A percentile compares a stretch with the other conserved stretches of the same genome.
These are phyloP conservation scores for Verticillium albo-atrum DNA, from an alignment of 2,329 filamentous ascomycete genomes.

Conservation along the genomic window DNA sequence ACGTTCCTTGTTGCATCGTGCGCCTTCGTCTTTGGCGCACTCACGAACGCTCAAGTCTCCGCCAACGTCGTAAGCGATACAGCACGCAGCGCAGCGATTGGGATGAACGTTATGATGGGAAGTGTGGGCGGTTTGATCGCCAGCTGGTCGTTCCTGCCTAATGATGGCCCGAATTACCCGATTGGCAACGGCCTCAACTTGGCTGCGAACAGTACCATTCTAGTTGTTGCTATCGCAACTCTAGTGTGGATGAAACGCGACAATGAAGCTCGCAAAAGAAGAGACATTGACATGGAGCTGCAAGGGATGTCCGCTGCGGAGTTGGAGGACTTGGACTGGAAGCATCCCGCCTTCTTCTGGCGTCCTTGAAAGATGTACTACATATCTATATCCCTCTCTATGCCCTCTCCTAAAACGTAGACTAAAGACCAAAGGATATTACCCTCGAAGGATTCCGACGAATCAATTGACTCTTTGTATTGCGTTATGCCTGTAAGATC, in stretches of 20 bases:
- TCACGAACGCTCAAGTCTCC: slow-evolving; percentile 61
- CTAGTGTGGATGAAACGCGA: slow-evolving; percentile 12
- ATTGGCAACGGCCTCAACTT: slow-evolving; percentile 14
- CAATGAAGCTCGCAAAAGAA: slow-evolving; percentile 9
- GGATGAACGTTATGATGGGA: slow-evolving; percentile 46
- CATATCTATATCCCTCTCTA: too few species aligned
- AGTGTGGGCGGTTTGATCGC: slow-evolving; percentile 12
- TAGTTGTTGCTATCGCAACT: slow-evolving; percentile 2
- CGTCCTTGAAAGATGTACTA: slow-evolving; percentile 18
- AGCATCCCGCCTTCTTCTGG: slow-evolving; percentile 14
- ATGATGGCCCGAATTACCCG: slow-evolving; percentile 9
- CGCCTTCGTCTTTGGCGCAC: slow-evolving; percentile 57
- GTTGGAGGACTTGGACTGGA: slow-evolving; percentile 10
- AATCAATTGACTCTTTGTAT: too few species aligned
- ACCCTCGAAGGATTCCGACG: too few species aligned
- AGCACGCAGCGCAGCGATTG: slow-evolving; percentile 57
- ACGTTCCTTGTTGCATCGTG: slow-evolving; percentile 63
- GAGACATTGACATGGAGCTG: slow-evolving; percentile 6
- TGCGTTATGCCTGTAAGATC: too few species aligned
- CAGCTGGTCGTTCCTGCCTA: slow-evolving; percentile 12
- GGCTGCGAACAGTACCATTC: slow-evolving; percentile 1
- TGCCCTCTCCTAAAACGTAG: too few species aligned
- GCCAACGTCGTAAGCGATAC: slow-evolving; percentile 69
- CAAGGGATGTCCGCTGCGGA: slow-evolving; percentile 4
- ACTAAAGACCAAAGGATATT: too few species aligned